These are phyloP conservation scores for Whalleya microplaca DNA, from an alignment of 2,329 filamentous ascomycete species.

Conservation along the genomic window DNA sequence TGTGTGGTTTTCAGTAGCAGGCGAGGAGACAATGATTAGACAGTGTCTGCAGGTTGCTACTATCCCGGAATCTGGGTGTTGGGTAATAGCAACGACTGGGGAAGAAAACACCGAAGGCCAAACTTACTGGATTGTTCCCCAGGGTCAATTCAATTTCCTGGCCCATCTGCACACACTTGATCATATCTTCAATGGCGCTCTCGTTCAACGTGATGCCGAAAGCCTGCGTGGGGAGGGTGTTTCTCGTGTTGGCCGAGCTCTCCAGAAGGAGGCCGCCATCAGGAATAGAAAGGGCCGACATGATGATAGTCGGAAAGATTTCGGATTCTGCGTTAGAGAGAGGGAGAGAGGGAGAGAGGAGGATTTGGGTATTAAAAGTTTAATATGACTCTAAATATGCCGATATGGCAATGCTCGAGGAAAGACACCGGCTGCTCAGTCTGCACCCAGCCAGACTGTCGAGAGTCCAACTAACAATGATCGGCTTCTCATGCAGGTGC, in stretches of 20 bases:
- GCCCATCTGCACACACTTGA: constrained; percentile 61
- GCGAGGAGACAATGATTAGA: neutral
- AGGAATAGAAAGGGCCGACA: constrained; percentile 60
- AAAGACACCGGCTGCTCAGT: constrained; percentile 34
- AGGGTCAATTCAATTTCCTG: constrained; percentile 60
- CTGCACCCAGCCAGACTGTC: constrained; percentile 39
- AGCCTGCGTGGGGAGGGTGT: constrained; percentile 55
- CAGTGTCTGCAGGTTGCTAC: neutral
- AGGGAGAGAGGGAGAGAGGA: too few relatives aligned
- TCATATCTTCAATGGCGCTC: constrained; percentile 64
- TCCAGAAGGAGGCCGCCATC: constrained; percentile 62
- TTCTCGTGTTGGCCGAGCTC: constrained; percentile 49
- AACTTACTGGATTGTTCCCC: constrained; percentile 63
- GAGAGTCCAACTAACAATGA: constrained; percentile 38
- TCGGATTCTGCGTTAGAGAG: constrained; percentile 15
- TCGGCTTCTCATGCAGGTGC: constrained; percentile 37
- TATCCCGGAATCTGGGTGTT: constrained; percentile 7
- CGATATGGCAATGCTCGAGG: constrained; percentile 20
- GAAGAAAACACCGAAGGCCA: constrained; percentile 16
- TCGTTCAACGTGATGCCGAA: constrained; percentile 63
- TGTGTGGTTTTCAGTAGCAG: neutral
- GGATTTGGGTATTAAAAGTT: too few relatives aligned
- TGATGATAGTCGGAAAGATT: constrained; percentile 39
- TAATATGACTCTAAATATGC: constrained; percentile 16
- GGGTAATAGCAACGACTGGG: constrained; percentile 15